A percentile compares a stretch with the other conserved stretches of the same genome.
phyloP scores from a whole-genome alignment of 2,329 filamentous ascomycete species.

The Nannizziopsis barbatae region DNA sequence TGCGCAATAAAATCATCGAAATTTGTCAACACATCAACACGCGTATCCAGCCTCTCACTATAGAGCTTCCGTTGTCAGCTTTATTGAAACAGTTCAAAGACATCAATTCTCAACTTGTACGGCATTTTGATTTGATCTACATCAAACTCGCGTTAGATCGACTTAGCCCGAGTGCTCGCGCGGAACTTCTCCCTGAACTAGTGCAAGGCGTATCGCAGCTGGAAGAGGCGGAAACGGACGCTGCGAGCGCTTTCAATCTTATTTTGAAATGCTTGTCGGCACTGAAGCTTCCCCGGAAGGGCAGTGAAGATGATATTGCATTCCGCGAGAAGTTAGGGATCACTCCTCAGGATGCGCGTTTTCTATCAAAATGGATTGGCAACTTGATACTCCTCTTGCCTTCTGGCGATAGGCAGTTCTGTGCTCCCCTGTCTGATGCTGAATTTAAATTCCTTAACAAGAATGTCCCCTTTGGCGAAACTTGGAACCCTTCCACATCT shows the following conservation, averaged over 20 bases:
- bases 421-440: constrained; percentile 51
- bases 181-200: constrained; percentile 59
- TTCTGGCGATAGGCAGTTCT: constrained; percentile 34
- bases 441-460: constrained; percentile 62
- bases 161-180: constrained; percentile 50
- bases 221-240: constrained; percentile 37
- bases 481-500: constrained; percentile 51
- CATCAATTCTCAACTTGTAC: constrained; percentile 59
- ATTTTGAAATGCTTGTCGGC: constrained; percentile 63
- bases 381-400: constrained; percentile 62
- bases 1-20: constrained; percentile 66
- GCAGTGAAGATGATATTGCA: constrained; percentile 62
- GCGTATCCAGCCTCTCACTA: constrained; percentile 47
- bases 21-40: constrained; percentile 63
- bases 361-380: constrained; percentile 63
- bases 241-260: constrained; percentile 66
- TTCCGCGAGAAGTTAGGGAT: constrained; percentile 58
- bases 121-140: constrained; percentile 79
- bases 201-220: constrained; percentile 48
- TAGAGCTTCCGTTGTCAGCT: constrained; percentile 72
- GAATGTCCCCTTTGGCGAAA: constrained; percentile 36
- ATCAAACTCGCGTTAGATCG: constrained; percentile 71
- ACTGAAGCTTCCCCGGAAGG: constrained; percentile 57
- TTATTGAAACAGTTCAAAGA: constrained; percentile 85
- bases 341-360: constrained; percentile 58